Conservation (phyloP, 177 flowering plant species). For the Tripterygium wilfordii region DNA sequence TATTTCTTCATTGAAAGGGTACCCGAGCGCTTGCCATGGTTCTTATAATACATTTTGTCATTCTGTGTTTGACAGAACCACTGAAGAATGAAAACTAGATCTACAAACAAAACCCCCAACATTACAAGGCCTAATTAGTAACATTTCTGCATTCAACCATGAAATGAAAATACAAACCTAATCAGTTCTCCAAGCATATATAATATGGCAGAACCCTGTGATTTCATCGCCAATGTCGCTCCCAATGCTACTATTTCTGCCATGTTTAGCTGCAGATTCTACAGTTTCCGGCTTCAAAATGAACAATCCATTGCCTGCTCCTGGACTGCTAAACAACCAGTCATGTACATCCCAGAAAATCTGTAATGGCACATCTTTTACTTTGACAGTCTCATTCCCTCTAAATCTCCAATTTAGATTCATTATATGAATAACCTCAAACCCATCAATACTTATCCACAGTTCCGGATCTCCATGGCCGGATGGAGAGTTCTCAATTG, state of each 20-base stretch:
- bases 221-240: conserved; percentile 14
- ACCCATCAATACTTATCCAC: conserved; percentile 74
- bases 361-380: conserved; percentile 42
- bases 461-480: conserved; percentile 64
- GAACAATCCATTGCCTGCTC: conserved; percentile 49
- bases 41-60: too few relatives aligned
- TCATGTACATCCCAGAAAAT: conserved; percentile 80
- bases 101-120: not conserved
- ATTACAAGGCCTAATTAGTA: not conserved
- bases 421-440: conserved; percentile 33
- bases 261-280: conserved; percentile 8
- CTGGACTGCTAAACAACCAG: conserved; percentile 52
- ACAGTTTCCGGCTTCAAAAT: conserved; percentile 46
- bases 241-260: conserved; percentile 1
- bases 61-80: too few relatives aligned
- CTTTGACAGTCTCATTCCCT: conserved; percentile 54
- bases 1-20: too few relatives aligned
- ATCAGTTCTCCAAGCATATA: conserved; percentile 64
- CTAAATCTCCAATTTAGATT: conserved; percentile 73
- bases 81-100: too few relatives aligned
- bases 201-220: conserved; percentile 37
- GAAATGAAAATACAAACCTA: conserved; percentile 14
- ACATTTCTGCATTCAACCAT: not conserved
- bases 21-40: too few relatives aligned
- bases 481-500: conserved; percentile 42